Evolutionary conservation across 495 filamentous ascomycete species (phyloP), one percentile per base, ranked within the genome.

Genomic region (Aspergillus ostianus): DNA sequence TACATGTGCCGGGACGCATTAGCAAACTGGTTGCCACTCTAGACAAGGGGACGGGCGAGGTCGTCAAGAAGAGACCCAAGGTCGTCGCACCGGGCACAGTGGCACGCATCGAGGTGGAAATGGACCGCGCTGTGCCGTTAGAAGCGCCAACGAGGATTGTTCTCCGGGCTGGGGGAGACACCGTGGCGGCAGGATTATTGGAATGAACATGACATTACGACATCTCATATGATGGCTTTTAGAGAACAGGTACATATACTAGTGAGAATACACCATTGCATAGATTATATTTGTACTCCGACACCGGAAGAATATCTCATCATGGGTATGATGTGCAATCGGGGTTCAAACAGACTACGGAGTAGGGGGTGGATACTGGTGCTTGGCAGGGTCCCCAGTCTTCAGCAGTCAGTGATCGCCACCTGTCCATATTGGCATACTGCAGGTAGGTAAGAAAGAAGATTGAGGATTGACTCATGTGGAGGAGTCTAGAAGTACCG

Each of bases 111-210:
- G 79, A 84, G 64, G 86, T 98, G 8, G 87, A 88, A 73, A 73
- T 97, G 78, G 87, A 88, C 41, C 77, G 80, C 20, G 85, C 85
- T 54, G 86, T 92, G 55, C 92, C 93, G 18, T 67, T 97, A 30
- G 93, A 97, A 72, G 81, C 78, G 2, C 89, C 88, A 2, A 85
- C 84, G 45, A 80, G 89, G 66, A 84, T 98, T 52, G 87, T 98
- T n/a, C 70, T 98, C 41, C 80, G 94, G 56, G 85, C 82, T 54
- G 85, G 84, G 53, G 93, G 93, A 6, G 80, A 88, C 55, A 97
- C 93, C 29, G 80, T 97, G 44, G 93, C 91, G 6, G 93, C 92
- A 30, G 93, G 93, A 20, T 77, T 96, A 61, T 71, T 97, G 60
- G 91, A 94, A 69, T 90, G 36, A 55, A 47, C 15, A 47, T 54